Evolutionary conservation across 768 basidiomycete species (phyloP), one percentile per base, ranked within the genome.

Genomic region (Mrakia frigida): DNA sequence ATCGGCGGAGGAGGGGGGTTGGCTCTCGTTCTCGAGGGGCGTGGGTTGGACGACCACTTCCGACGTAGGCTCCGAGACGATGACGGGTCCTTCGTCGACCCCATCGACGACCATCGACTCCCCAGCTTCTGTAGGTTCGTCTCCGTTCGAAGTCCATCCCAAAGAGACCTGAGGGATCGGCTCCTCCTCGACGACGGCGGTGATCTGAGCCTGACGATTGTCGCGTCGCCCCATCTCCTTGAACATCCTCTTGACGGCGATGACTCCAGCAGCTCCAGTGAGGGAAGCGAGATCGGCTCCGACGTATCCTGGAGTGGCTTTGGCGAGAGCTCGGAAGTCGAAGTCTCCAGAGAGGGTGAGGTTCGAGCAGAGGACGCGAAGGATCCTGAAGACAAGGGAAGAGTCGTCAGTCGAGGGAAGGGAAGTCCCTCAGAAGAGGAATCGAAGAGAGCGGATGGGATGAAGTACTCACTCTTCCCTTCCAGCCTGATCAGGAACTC

Each of bases 181-280:
- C 31, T 52, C 73, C 41, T 52, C 73, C 61, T 77, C 61, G 46
- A 52, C 46, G 65, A 37, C 65, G 65, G 37, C 37, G 35, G 25
- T n/a, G 35, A 39, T 16, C 21, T 35, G 73, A 25, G 73, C 35
- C 91, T 85, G 25, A 87, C 83, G 0, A 91, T 82, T 0, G 87
- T 87, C 14, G 89, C 90, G 23, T 90, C 89, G 0, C 46, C 91
- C 90, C 13, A 94, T 82, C 67, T 85, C 83, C 79, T 91, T 88
- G 84, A 98, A 98, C 81, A 98, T 97, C 35, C 97, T 88, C 83
- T 98, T 98, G 43, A 98, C 95, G 0, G 97, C 95, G 69, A 94
- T 91, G 74, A 98, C 92, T 1, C 96, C 96, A 2, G 96, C 96
- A 31, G 94, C 94, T 11, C 93, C 92, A 0, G 94, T 92, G 7